Conservation (phyloP, 495 filamentous ascomycete genomes). For the Tetracladium setigerum region DNA sequence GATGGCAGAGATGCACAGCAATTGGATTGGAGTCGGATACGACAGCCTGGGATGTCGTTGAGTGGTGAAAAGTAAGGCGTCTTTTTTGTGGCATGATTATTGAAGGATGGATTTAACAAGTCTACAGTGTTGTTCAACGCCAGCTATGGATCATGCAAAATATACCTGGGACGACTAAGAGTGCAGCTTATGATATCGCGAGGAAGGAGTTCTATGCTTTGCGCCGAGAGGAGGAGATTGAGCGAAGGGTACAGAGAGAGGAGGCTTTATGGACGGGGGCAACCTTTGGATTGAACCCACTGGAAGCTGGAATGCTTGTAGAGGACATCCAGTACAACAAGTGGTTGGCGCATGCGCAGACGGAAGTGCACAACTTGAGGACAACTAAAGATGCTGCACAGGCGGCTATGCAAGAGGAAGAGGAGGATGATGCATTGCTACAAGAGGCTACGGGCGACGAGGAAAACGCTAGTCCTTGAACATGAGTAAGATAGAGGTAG, state of each 20-base stretch:
- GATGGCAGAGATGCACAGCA: constrained; percentile 71
- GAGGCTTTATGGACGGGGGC: constrained; percentile 82
- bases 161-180: constrained; percentile 44
- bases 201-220: constrained; percentile 85
- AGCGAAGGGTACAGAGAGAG: constrained; percentile 77
- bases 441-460: constrained; percentile 6
- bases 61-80: constrained; percentile 73
- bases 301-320: constrained; percentile 73
- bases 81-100: not conserved
- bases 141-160: constrained; percentile 78
- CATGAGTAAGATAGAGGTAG: constrained; percentile 2
- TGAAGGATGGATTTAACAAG: not conserved
- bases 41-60: constrained; percentile 69
- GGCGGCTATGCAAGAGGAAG: constrained; percentile 36
- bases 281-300: constrained; percentile 66
- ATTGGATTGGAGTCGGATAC: constrained; percentile 72
- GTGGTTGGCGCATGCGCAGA: constrained; percentile 76
- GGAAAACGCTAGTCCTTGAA: no score
- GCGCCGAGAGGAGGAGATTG: constrained; percentile 74
- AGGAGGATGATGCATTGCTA: constrained; percentile 16
- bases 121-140: constrained; percentile 78
- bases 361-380: constrained; percentile 37
- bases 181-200: constrained; percentile 75
- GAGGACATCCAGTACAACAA: constrained; percentile 69
- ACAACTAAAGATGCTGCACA: constrained; percentile 37